phyloP scores from a whole-genome alignment of 805 yeast species.

The Lachancea meyersii region DNA sequence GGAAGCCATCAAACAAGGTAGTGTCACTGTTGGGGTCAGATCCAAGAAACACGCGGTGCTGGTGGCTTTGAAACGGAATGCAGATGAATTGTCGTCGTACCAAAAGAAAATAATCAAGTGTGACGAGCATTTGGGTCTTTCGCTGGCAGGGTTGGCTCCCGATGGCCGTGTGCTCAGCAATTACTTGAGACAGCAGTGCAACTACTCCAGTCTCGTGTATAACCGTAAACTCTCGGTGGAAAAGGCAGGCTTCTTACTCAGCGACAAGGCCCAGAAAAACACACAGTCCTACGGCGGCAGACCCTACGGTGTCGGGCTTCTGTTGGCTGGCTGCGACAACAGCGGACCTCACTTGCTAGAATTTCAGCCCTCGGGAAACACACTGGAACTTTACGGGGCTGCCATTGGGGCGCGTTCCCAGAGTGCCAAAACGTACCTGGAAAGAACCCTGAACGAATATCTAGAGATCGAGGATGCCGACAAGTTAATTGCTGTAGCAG shows the following conservation, averaged over 20 bases:
- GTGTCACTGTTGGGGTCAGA: slow-evolving; percentile 91
- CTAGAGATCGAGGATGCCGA: slow-evolving; percentile 54
- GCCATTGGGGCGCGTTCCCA: slow-evolving; percentile 99
- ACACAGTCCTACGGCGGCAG: slow-evolving; percentile 95
- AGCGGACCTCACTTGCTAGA: slow-evolving; percentile 91
- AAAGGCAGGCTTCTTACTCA: slow-evolving; percentile 77
- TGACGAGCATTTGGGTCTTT: slow-evolving; percentile 91
- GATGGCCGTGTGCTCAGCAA: slow-evolving; percentile 93
- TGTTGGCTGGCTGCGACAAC: slow-evolving; percentile 86
- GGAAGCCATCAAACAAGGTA: slow-evolving; percentile 97
- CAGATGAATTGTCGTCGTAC: slow-evolving; percentile 95
- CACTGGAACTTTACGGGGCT: slow-evolving; percentile 83
- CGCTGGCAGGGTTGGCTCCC: slow-evolving; percentile 96
- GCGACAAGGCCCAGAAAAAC: slow-evolving; percentile 95
- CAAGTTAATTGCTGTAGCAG: slow-evolving; percentile 76
- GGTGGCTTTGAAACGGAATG: slow-evolving; percentile 91
- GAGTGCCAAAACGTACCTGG: slow-evolving; percentile 94
- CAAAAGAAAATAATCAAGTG: slow-evolving; percentile 89
- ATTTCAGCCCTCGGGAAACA: slow-evolving; percentile 94
- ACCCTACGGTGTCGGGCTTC: slow-evolving; percentile 96
- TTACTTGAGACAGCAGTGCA: slow-evolving; percentile 83
- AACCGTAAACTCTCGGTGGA: slow-evolving; percentile 79
- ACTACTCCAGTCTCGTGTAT: slow-evolving; percentile 77
- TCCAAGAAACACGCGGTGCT: slow-evolving; percentile 83
- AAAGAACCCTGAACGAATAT: slow-evolving; percentile 71